Evolutionary conservation across 2,329 filamentous ascomycete genomes (phyloP).

Genomic region (Karstenula rhodostoma): DNA sequence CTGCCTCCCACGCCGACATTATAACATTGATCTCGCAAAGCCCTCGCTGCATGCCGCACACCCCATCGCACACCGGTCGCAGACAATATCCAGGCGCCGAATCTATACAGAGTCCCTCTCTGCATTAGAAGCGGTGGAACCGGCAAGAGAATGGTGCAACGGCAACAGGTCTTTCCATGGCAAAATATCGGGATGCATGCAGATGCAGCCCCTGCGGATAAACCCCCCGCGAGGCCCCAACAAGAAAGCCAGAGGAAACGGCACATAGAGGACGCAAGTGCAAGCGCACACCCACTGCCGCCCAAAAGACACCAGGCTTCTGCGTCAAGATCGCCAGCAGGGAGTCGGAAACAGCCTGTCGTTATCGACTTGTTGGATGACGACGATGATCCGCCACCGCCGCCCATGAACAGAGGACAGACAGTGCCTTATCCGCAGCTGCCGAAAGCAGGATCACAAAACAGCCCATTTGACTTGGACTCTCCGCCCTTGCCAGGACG

Average conservation of each 20-base stretch:
- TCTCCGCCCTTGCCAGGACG: not conserved
- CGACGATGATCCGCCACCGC: conserved; percentile 2
- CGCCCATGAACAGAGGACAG: not conserved
- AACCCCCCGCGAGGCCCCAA: not conserved
- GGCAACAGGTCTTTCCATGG: conserved; percentile 16
- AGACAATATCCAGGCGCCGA: not conserved
- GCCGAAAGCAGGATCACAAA: conserved; percentile 19
- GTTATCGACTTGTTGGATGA: conserved; percentile 15
- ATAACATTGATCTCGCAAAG: not conserved
- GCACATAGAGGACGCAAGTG: conserved; percentile 5
- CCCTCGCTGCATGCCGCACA: not conserved
- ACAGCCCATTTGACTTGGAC: conserved; percentile 23
- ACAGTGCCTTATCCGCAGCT: not conserved
- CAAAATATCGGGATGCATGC: conserved; percentile 10
- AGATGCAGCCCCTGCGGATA: conserved; percentile 5
- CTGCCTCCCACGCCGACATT: not conserved
- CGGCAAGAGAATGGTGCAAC: conserved; percentile 5
- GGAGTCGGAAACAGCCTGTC: not conserved
- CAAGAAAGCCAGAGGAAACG: conserved; percentile 21
- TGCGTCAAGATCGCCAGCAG: not conserved
- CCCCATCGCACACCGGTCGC: not conserved
- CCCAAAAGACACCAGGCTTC: conserved; percentile 1
- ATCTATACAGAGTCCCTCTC: too few relatives aligned
- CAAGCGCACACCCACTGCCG: conserved; percentile 1
- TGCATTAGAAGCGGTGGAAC: not conserved